phyloP scores from a whole-genome alignment of 192 early-diverging fungal genomes.

The Entophlyctis helioformis region DNA sequence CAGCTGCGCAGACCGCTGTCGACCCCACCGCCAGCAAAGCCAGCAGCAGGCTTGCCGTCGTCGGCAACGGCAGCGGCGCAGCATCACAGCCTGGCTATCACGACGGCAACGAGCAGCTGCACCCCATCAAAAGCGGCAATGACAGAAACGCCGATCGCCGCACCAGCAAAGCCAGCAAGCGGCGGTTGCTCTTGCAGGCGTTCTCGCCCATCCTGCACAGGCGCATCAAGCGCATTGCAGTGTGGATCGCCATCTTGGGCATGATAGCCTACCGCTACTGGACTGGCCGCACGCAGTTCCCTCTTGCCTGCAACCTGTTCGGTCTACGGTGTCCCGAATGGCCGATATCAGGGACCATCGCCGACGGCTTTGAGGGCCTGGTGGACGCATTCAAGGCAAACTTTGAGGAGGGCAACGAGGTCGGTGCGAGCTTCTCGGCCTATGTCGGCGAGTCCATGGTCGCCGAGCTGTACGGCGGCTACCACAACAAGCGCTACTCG shows the following conservation, averaged over 20 bases:
- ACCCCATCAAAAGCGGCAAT: too few species aligned
- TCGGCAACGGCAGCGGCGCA: too few species aligned
- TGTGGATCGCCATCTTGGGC: constrained; percentile 1
- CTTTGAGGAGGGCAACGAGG: constrained; percentile 31
- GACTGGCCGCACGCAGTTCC: constrained; percentile 7
- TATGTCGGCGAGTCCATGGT: constrained; percentile 24
- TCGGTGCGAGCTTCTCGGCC: constrained; percentile 33
- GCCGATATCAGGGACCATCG: constrained; percentile 14
- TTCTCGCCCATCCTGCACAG: too few species aligned
- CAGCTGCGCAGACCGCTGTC: too few species aligned
- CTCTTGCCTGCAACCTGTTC: constrained; percentile 9
- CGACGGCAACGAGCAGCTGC: too few species aligned
- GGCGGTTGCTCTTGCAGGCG: too few species aligned
- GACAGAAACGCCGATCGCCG: too few species aligned
- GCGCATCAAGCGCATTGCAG: too few species aligned
- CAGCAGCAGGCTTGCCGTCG: too few species aligned
- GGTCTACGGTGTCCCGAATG: constrained; percentile 8
- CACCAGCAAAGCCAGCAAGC: too few species aligned
- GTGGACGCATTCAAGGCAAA: constrained; percentile 17
- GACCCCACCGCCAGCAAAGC: too few species aligned
- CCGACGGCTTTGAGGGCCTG: constrained; percentile 25
- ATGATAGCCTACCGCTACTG: constrained; percentile 5
- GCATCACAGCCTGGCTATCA: too few species aligned
- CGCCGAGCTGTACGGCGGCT: constrained; percentile 55
- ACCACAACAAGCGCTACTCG: constrained; percentile 23